A percentile compares a stretch with the other conserved stretches of the same genome.
phyloP scores from a whole-genome alignment of 169 alveolate genomes.

The Sarcocystis neurona region DNA sequence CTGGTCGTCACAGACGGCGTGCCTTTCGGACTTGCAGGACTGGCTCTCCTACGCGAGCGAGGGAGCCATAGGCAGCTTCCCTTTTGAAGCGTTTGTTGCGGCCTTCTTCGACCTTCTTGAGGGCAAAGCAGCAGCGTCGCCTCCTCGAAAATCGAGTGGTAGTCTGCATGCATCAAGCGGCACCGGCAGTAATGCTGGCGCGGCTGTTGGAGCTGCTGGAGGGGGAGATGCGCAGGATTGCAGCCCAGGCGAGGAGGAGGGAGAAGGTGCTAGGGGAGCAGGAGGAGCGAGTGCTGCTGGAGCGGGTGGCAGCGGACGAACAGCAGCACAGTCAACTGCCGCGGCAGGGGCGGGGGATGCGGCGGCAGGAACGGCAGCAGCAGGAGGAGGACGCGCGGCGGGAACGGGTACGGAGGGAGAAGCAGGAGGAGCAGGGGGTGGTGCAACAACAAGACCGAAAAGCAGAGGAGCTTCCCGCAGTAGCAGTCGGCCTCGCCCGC shows the following conservation, averaged over 20 bases:
- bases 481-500: no score
- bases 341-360: background rate
- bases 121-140: constrained; percentile 24
- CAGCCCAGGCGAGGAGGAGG: background rate
- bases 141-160: background rate
- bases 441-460: no score
- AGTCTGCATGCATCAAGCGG: background rate
- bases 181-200: background rate
- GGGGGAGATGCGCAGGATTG: background rate
- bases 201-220: background rate
- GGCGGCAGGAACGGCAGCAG: background rate
- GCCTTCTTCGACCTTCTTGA: constrained; percentile 55
- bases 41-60: constrained; percentile 62
- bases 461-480: no score
- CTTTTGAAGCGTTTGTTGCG: constrained; percentile 46
- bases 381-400: background rate
- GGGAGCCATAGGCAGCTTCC: constrained; percentile 56
- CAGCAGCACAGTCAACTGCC: background rate
- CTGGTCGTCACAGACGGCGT: constrained; percentile 45
- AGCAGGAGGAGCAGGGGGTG: background rate
- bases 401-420: background rate
- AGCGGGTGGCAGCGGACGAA: background rate
- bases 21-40: constrained; percentile 58
- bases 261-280: background rate
- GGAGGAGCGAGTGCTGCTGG: constrained; percentile 15